phyloP scores from a whole-genome alignment of 2,329 filamentous ascomycete genomes.

The Colletotrichum scovillei region DNA sequence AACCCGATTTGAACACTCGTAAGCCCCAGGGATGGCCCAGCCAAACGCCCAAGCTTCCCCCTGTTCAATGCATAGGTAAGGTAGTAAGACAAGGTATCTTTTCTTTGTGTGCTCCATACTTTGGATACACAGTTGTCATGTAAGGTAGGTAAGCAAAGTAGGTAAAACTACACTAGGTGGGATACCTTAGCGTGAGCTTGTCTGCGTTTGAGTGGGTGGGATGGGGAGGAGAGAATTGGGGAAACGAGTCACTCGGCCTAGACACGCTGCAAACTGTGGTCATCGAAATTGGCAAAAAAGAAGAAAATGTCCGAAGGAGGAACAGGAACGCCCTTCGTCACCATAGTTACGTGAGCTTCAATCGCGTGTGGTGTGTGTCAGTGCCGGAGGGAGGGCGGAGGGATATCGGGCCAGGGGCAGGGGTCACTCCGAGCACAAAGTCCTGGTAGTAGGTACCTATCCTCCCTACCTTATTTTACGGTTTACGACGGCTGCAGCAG shows the following conservation, averaged over 20 bases:
- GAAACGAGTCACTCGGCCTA: not conserved
- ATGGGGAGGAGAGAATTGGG: not conserved
- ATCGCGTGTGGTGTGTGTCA: not conserved
- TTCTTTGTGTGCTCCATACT: not conserved
- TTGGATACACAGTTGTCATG: too few species aligned
- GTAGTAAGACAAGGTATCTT: not conserved
- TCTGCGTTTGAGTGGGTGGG: slow-evolving; percentile 15
- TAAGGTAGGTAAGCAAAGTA: too few species aligned
- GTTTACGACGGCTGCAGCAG: not conserved
- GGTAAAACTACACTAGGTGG: too few species aligned
- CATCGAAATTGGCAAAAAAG: slow-evolving; percentile 7
- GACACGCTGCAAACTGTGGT: not conserved
- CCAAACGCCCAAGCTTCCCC: not conserved
- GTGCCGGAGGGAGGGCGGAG: not conserved
- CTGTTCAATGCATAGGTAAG: too few species aligned
- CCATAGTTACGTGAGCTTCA: not conserved
- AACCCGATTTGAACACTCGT: slow-evolving; percentile 14
- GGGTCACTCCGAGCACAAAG: not conserved
- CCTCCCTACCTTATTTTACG: not conserved
- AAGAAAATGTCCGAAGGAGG: not conserved
- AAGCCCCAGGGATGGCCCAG: slow-evolving; percentile 24
- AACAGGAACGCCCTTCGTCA: not conserved
- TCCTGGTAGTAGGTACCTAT: too few species aligned
- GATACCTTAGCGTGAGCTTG: slow-evolving; percentile 13
- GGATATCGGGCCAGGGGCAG: not conserved